Base-by-base conservation (phyloP, 306 rosid species). In the Gillenia trifoliata region DNA sequence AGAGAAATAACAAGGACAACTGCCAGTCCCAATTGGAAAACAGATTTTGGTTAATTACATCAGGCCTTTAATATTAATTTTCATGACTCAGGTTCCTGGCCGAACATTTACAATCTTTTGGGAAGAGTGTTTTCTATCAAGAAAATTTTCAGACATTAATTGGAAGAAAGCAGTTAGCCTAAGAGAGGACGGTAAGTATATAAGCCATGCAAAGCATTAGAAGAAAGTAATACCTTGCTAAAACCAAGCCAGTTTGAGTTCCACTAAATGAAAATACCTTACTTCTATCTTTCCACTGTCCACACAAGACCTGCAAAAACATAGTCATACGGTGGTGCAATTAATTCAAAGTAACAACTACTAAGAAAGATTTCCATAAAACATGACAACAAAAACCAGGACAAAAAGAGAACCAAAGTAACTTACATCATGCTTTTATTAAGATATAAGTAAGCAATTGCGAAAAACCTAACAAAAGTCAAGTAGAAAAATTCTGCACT, bases 181-280 rank as follows among this genome's bases (percentile, higher is more conserved):
- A 69, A 20, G 43, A 61, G 26, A 25, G 55, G 12, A 22, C 38
- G 34, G 26, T 33, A 17, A 26, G 40, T 20, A 29, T 33, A 28
- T 4, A 43, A 13, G 29, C 11, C 8, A 52, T 7, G 60, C 38
- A 56, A 3, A 47, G 5, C 15, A 72, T 40, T 45, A 26, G 72
- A 47, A 13, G 57, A 43, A 65, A 47, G 41, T 29, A 11, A 61
- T 86, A 91, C 98, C 98, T 93, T 93, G 75, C 89, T 82, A 81
- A 93, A 93, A 22, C 98, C 98, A 78, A 93, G 97, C 98, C 98
- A 93, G 72, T 91, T 93, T 26, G 98, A 93, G 74, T 93, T 77
- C 98, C 98, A 80, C 97, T 88, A 78, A 89, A 89, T 38, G 98
- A 89, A 84, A 93, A 86, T 65, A 81, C 71, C 66, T 88, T 91